Base-by-base conservation (phyloP, 2,329 filamentous ascomycete genomes). In the Hymenotorrendiella dingleyae region DNA sequence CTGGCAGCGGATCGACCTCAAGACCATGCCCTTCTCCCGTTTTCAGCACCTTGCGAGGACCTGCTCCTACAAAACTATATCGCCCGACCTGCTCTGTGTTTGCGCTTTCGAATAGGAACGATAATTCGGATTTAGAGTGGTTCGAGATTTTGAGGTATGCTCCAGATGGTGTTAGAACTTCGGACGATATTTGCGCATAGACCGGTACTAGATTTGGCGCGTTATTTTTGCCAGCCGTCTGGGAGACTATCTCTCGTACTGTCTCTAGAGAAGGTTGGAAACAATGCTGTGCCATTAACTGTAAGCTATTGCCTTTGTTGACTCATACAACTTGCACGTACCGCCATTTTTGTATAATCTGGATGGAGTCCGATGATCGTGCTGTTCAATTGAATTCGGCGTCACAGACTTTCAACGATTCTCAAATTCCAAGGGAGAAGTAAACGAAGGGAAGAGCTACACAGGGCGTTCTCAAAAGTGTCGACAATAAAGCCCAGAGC, bases 61-160 rank as follows among this genome's bases (percentile, higher is more conserved):
- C 83, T 55, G 86, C 86, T 54, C 91, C 91, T 47, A 98, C 78
- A 66, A 98, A 98, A 70, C 88, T 95, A 66, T 96, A 97, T 57
- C 93, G 78, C 45, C 91, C 91, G 53, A 98, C 88, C 14, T 84
- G 89, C 67, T 97, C 91, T 21, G 89, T 91, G 17, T 90, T 89
- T 20, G 91, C 93, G 58, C 89, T 95, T 68, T 98, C 93, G 65
- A 95, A 94, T 36, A 98, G 78, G 63, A 96, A 97, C 3, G 91
- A 96, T 58, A 87, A 81, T 54, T 86, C 82, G 36, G 85, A 86
- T 54, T 76, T 70, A 22, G 76, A 84, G 73, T 84, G 81, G 49
- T 81, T 76, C 26, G 86, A 83, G 54, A 96, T 75, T 67, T 96
- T 97, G 53, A 98, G 76, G 66, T 97, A 98, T 55, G 94, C 91